Evolutionary conservation across 2,329 filamentous ascomycete species (phyloP), one percentile per base, ranked within the genome.

Genomic region (Gnomoniopsis sp.): DNA sequence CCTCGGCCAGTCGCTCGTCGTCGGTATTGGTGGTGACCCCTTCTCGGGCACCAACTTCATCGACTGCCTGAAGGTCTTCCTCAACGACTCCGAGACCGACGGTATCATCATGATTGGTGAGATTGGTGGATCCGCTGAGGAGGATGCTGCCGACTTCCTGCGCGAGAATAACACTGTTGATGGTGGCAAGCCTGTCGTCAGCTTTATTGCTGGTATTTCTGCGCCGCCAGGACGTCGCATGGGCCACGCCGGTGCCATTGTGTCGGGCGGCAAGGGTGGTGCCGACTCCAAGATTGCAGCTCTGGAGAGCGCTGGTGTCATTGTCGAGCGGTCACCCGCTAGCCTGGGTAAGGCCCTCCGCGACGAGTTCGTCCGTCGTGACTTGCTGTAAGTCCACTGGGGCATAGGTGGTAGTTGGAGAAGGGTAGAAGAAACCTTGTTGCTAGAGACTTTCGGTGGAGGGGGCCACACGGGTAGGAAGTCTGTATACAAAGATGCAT

Each of bases 81-180:
- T 96, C 69, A 83, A 96, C 76, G 95, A 99, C 76, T 84, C 89
- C 75, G 91, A 96, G 81, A 99, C 95, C 43, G 95, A 99, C 74
- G 95, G 95, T 73, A 97, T 99, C 79, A 97, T 99, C 81, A 97
- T 99, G 95, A 98, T 99, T 75, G 95, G 95, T 74, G 95, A 98
- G 82, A 98, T 99, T 74, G 95, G 95, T 78, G 95, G 95, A 64
- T 91, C 90, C 62, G 95, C 95, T 61, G 95, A 99, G 82, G 95
- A 99, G 81, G 95, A 99, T 70, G 95, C 95, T 43, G 93, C 95
- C 70, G 95, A 98, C 70, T 99, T 96, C 84, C 80, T 98, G 73
- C 91, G 90, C 82, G 82, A 87, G 74, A 86, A 95, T 83, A 98
- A 99, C 85, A 93, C 87, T 61, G 81, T 87, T 75, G 89, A 92